phyloP scores from a whole-genome alignment of 306 rosid genomes.

The Quercus engelmannii region DNA sequence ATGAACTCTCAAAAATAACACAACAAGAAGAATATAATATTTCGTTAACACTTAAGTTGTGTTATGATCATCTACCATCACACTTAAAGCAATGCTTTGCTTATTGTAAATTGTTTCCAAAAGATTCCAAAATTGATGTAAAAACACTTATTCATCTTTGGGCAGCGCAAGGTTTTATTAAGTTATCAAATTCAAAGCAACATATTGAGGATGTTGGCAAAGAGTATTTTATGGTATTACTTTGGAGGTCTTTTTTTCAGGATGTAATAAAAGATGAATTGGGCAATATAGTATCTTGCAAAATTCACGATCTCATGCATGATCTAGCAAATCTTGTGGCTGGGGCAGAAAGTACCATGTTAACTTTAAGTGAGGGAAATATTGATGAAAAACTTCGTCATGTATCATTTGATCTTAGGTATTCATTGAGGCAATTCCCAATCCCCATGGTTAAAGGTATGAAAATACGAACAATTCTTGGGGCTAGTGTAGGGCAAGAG shows the following conservation, averaged over 20 bases:
- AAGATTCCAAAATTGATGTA: constrained; percentile 3
- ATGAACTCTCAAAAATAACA: background rate
- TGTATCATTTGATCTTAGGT: background rate
- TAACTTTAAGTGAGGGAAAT: background rate
- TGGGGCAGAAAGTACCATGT: background rate
- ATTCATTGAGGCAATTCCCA: background rate
- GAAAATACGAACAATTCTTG: constrained; percentile 13
- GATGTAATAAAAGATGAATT: constrained; percentile 1
- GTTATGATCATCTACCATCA: constrained; percentile 21
- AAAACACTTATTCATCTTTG: background rate
- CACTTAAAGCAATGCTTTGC: constrained; percentile 23
- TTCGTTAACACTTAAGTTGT: constrained; percentile 1
- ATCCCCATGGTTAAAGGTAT: background rate
- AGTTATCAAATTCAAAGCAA: background rate
- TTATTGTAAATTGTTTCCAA: constrained; percentile 15
- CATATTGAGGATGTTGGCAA: constrained; percentile 19
- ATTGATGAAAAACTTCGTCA: background rate
- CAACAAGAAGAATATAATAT: background rate
- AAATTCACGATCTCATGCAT: constrained; percentile 22
- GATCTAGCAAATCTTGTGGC: constrained; percentile 19
- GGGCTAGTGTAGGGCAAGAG: background rate
- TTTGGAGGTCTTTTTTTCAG: constrained; percentile 22
- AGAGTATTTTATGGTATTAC: constrained; percentile 7
- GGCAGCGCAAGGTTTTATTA: constrained; percentile 19
- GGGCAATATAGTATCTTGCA: constrained; percentile 13